Evolutionary conservation across 140 eudicot genomes (phyloP), one percentile per base, ranked within the genome.

Genomic region (Senecio squalidus): DNA sequence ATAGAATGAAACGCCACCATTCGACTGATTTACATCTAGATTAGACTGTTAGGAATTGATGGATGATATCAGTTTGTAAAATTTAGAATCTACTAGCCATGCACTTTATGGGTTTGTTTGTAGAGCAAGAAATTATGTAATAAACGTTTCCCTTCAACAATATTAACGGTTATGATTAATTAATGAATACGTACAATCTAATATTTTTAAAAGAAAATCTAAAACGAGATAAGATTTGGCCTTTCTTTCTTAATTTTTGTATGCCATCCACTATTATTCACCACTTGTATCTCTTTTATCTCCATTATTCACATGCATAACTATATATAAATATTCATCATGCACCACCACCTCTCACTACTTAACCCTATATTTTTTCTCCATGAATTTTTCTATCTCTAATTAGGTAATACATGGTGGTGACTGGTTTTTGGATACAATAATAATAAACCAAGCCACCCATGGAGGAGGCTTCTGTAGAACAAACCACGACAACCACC

Each of bases 341-440:
- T 34, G 63, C 47, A 62, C 60, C 62, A 53, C 71, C 62, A 36
- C 43, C 55, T 52, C 48, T 66, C 36, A 53, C 72, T 66, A 66
- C 71, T 65, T 45, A 53, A 62, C 50, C 76, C 71, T 71, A 71
- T 71, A 71, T 71, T 71, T 62, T 54, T 66, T 71, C 71, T 62
- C 71, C 66, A 71, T 31, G 41, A 43, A 53, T 29, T 53, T 62
- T 62, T 62, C 70, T 24, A 62, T 71, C 44, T 71, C 40, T 15
- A 58, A 39, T 51, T 58, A 30, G 60, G 29, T 39, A 14, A 65
- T 18, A 48, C 29, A 62, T 71, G 76, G 58, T 70, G 58, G 59
- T 69, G 62, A 67, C 21, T 69, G 53, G 49, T 51, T 54, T 9
- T 16, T 40, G 25, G 58, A 57, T 47, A 0, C 9, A 5, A 4